Percentiles rank a stretch among this genome's conserved stretches.
Conservation (phyloP, 306 rosid genomes). For the Canavalia gladiata region DNA sequence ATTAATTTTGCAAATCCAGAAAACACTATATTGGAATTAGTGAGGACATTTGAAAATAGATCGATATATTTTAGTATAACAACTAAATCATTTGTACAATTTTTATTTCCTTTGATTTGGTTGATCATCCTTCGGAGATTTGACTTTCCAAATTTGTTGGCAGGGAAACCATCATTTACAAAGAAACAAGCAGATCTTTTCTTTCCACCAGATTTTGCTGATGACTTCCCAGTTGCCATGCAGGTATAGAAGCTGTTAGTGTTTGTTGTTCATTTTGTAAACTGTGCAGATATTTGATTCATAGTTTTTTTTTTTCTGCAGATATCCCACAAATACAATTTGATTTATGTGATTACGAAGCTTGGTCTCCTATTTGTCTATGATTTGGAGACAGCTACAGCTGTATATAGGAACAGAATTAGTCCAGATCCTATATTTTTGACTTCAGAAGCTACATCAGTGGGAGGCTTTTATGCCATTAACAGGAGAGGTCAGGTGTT, state of each 20-base stretch:
- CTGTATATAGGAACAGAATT: constrained; percentile 97
- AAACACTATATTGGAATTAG: constrained; percentile 31
- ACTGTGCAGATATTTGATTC: constrained; percentile 41
- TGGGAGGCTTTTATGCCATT: constrained; percentile 93
- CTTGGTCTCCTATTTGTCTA: constrained; percentile 98
- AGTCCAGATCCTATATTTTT: constrained; percentile 99
- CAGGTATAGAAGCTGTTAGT: constrained; percentile 68
- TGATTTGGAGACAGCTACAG: constrained; percentile 98
- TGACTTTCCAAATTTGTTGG: constrained; percentile 46
- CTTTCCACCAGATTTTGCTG: constrained; percentile 99
- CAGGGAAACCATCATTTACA: constrained; percentile 96
- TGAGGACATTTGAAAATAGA: constrained; percentile 16
- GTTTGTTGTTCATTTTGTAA: constrained; percentile 40
- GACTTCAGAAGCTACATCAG: constrained; percentile 94
- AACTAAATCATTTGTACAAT: constrained; percentile 26
- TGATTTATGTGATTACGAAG: constrained; percentile 97
- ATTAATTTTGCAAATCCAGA: constrained; percentile 30
- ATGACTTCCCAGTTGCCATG: constrained; percentile 99
- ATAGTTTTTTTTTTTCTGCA: constrained; percentile 53
- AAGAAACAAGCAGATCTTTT: constrained; percentile 99
- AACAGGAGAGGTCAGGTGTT: constrained; percentile 99
- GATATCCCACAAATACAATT: constrained; percentile 94
- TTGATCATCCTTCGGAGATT: constrained; percentile 34
- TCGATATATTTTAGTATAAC: constrained; percentile 16
- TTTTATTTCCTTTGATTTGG: constrained; percentile 25